A percentile compares a stretch with the other conserved stretches of the same genome.
phyloP scores from a whole-genome alignment of 768 basidiomycete genomes.

The Mycena vulgaris region DNA sequence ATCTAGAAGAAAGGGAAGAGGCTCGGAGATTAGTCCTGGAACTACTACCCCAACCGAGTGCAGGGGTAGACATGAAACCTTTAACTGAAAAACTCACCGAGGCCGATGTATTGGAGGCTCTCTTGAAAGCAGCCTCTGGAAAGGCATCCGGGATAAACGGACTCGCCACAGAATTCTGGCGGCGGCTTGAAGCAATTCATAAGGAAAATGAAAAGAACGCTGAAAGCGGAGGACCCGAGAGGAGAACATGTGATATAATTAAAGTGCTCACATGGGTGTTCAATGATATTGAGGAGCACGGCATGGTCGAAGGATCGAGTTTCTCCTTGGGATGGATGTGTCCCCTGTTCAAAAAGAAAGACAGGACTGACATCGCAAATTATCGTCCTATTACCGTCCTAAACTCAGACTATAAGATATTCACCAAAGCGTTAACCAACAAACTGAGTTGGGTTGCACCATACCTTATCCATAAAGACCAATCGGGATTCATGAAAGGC shows the following conservation, averaged over 20 bases:
- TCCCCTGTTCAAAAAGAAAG: too few species aligned
- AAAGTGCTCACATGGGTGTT: neutral
- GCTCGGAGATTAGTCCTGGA: conserved; percentile 50
- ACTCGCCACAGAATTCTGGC: neutral
- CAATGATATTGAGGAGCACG: neutral
- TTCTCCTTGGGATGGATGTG: too few species aligned
- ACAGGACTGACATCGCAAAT: too few species aligned
- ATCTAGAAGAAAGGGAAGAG: conserved; percentile 41
- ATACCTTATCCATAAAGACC: too few species aligned
- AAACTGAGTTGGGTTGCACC: too few species aligned
- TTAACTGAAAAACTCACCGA: conserved; percentile 44
- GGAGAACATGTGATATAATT: too few species aligned
- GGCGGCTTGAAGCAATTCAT: too few species aligned
- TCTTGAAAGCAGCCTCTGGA: neutral
- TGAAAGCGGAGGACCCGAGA: neutral
- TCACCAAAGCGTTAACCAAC: too few species aligned
- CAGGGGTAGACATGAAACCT: conserved; percentile 43
- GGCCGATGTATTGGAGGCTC: conserved; percentile 40
- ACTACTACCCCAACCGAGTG: too few species aligned
- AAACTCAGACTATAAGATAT: too few species aligned
- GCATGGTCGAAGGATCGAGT: neutral
- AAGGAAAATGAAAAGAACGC: neutral
- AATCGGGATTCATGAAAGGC: too few species aligned
- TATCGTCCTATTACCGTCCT: too few species aligned
- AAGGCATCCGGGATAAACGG: neutral